Evolutionary conservation across 176 grass and related monocot genomes (phyloP).

Genomic region (Avena eriantha): DNA sequence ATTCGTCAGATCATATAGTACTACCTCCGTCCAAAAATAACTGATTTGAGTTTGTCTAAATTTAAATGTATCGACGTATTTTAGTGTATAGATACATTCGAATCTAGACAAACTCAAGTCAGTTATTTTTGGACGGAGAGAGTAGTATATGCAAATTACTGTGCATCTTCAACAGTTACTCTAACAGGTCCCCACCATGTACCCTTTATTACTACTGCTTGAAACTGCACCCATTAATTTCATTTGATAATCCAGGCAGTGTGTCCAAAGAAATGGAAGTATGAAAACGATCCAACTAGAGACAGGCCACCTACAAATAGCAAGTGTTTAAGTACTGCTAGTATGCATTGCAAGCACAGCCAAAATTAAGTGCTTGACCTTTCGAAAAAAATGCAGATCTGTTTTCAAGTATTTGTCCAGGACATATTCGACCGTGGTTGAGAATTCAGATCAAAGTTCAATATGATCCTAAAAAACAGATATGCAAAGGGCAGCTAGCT

Average conservation of each 20-base stretch:
- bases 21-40: too few species aligned
- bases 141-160: neutral
- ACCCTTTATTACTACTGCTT: constrained; percentile 10
- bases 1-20: neutral
- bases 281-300: constrained; percentile 31
- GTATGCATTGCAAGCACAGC: constrained; percentile 10
- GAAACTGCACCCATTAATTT: constrained; percentile 29
- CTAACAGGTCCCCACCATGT: neutral
- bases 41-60: too few species aligned
- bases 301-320: constrained; percentile 20
- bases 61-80: too few species aligned
- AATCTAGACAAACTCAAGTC: too few species aligned
- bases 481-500: neutral
- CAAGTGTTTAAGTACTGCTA: neutral
- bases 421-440: neutral
- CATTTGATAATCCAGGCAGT: constrained; percentile 24
- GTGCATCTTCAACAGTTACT: constrained; percentile 7
- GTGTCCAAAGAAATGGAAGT: constrained; percentile 5
- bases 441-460: constrained; percentile 1
- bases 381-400: constrained; percentile 4
- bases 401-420: neutral
- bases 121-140: too few species aligned
- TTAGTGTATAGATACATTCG: too few species aligned
- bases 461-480: neutral
- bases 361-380: constrained; percentile 16